A percentile compares a stretch with the other conserved stretches of the same genome.
These are phyloP conservation scores for Zymoseptoria tritici DNA, from an alignment of 2,329 filamentous ascomycete species.

Conservation along the genomic window DNA sequence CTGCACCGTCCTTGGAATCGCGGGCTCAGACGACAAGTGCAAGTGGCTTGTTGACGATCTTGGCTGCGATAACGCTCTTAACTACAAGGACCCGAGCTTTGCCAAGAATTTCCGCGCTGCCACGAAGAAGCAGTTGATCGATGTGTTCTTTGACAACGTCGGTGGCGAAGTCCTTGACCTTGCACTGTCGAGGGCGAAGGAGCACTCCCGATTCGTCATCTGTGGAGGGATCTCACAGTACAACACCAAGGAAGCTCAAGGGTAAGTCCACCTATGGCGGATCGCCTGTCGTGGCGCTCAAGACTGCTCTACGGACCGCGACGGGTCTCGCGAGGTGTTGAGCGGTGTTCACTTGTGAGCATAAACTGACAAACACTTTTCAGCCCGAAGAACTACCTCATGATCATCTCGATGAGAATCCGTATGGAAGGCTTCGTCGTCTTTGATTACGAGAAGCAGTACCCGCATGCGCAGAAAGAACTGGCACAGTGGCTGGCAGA, in stretches of 20 bases:
- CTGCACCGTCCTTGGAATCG: constrained; percentile 56
- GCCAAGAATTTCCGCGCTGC: constrained; percentile 52
- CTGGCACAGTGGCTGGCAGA: constrained; percentile 50
- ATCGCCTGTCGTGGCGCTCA: neutral
- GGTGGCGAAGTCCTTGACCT: constrained; percentile 62
- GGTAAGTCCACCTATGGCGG: neutral
- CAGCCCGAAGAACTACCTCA: constrained; percentile 48
- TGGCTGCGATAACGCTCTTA: constrained; percentile 59
- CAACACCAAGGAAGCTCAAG: constrained; percentile 44
- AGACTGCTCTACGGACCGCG: neutral
- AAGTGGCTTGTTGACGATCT: constrained; percentile 56
- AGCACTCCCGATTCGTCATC: constrained; percentile 36
- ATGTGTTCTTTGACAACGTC: constrained; percentile 71
- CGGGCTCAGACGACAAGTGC: constrained; percentile 61
- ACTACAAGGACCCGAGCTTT: constrained; percentile 62
- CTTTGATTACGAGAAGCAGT: constrained; percentile 57
- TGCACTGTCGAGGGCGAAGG: constrained; percentile 55
- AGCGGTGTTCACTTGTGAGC: no score
- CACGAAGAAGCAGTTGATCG: constrained; percentile 39
- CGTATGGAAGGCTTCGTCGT: constrained; percentile 66
- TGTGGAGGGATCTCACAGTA: constrained; percentile 64
- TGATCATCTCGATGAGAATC: constrained; percentile 49
- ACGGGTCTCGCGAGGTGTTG: no score
- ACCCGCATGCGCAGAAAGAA: constrained; percentile 46
- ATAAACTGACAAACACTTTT: neutral